phyloP scores from a whole-genome alignment of 1,284 basidiomycete genomes.

The Prillingera fragicola region DNA sequence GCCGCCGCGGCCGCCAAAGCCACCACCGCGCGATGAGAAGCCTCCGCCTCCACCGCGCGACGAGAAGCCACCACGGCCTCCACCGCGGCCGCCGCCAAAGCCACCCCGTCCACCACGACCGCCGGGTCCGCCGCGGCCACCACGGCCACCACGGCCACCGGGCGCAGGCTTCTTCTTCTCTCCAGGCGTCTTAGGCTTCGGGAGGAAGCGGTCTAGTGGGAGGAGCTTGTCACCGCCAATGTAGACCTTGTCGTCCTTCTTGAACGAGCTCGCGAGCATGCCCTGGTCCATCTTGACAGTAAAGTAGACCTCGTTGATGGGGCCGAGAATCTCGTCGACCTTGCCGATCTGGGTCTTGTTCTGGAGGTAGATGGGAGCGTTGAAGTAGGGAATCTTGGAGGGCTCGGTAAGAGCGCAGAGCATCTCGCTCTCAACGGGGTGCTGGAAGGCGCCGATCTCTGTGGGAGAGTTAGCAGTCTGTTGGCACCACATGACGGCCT shows the following conservation, averaged over 20 bases:
- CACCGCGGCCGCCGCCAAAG: constrained; percentile 11
- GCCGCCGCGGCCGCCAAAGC: constrained; percentile 13
- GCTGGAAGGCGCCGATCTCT: constrained; percentile 85
- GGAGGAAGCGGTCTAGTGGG: constrained; percentile 93
- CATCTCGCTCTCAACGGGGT: constrained; percentile 98
- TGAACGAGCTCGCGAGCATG: constrained; percentile 92
- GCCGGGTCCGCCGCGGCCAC: constrained; percentile 5
- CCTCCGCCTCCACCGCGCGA: constrained; percentile 4
- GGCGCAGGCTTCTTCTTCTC: constrained; percentile 11
- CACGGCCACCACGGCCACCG: constrained; percentile 6
- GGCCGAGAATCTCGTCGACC: constrained; percentile 79
- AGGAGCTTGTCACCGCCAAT: constrained; percentile 93
- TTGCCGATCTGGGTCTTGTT: constrained; percentile 93
- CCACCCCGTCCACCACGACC: constrained; percentile 9
- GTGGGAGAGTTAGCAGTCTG: constrained; percentile 2
- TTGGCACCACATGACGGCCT: not conserved
- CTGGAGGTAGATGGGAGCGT: constrained; percentile 96
- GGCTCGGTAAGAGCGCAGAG: constrained; percentile 78
- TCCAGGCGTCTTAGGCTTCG: constrained; percentile 72
- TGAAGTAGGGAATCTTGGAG: constrained; percentile 97
- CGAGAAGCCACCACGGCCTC: constrained; percentile 6
- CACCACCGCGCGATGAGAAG: constrained; percentile 1
- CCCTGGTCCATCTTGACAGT: constrained; percentile 96
- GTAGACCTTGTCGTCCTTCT: constrained; percentile 96
- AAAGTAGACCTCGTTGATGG: constrained; percentile 98